Percentiles rank a stretch among this genome's conserved stretches.
Evolutionary conservation across 2,329 filamentous ascomycete species (phyloP).

Genomic region (Fusarium sambucinum): DNA sequence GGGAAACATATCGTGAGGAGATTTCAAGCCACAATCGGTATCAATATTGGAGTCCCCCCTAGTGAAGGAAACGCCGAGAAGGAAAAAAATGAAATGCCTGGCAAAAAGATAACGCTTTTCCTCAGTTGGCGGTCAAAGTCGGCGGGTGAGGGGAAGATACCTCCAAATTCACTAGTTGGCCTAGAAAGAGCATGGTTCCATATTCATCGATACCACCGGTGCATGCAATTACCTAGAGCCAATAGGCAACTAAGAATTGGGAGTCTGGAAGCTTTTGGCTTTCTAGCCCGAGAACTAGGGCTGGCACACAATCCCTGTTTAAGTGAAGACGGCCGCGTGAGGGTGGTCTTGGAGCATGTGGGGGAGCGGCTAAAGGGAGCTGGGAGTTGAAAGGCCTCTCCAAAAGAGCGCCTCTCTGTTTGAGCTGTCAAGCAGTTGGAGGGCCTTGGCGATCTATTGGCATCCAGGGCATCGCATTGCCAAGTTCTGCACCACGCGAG

Average conservation of each 20-base stretch:
- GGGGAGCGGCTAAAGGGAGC: slow-evolving; percentile 21
- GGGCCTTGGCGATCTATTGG: slow-evolving; percentile 25
- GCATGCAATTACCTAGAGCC: slow-evolving; percentile 16
- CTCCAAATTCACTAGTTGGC: slow-evolving; percentile 27
- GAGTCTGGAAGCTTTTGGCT: slow-evolving; percentile 47
- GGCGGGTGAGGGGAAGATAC: slow-evolving; percentile 23
- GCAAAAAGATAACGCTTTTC: slow-evolving; percentile 25
- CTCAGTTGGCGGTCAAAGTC: slow-evolving; percentile 15
- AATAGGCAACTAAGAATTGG: slow-evolving; percentile 23
- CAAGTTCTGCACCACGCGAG: slow-evolving; percentile 27
- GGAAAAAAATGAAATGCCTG: background rate
- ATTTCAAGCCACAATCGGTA: slow-evolving; percentile 25
- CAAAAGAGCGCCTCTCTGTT: background rate
- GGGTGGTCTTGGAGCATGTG: slow-evolving; percentile 17
- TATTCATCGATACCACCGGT: slow-evolving; percentile 23
- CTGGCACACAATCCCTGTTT: slow-evolving; percentile 14
- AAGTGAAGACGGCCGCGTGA: slow-evolving; percentile 8
- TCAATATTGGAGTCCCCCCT: slow-evolving; percentile 22
- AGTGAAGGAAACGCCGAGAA: slow-evolving; percentile 43
- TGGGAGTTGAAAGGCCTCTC: slow-evolving; percentile 8
- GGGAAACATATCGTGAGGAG: slow-evolving; percentile 36
- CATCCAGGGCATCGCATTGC: slow-evolving; percentile 36
- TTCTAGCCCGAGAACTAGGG: slow-evolving; percentile 39
- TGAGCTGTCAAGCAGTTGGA: slow-evolving; percentile 7
- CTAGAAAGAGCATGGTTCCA: slow-evolving; percentile 14